A percentile compares a stretch with the other conserved stretches of the same genome.
Conservation (phyloP, 78 protist genomes). For the Creolimax fragrantissima region DNA sequence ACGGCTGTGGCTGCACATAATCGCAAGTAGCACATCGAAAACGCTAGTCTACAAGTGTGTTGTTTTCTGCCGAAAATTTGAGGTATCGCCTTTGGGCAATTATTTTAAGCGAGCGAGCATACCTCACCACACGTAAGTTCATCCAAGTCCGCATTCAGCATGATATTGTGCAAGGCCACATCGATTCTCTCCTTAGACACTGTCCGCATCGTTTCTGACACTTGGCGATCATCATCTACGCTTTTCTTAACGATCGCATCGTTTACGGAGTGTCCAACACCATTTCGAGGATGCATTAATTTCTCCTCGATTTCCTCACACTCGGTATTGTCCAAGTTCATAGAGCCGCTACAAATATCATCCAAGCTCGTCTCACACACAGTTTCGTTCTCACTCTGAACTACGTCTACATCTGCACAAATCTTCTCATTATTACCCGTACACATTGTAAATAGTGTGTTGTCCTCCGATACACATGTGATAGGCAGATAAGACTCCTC, state of each 20-base stretch:
- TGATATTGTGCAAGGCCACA: neutral
- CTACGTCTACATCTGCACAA: no score
- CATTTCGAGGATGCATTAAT: neutral
- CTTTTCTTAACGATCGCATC: neutral
- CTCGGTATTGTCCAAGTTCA: neutral
- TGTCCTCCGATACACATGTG: no score
- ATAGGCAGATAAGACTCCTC: no score
- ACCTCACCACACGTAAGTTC: neutral
- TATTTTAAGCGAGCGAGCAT: no score
- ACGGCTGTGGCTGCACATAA: neutral
- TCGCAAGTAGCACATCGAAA: neutral
- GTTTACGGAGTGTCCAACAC: neutral
- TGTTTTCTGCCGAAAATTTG: no score
- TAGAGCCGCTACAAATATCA: neutral
- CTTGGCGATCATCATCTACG: no score
- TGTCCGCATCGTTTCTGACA: neutral
- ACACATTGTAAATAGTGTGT: no score
- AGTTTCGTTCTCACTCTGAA: neutral
- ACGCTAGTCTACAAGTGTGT: neutral
- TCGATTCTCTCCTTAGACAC: neutral
- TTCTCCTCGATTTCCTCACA: neutral
- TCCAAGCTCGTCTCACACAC: neutral
- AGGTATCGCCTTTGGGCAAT: no score
- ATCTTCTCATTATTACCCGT: no score
- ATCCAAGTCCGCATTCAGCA: neutral